Evolutionary conservation across 176 grass and related monocot genomes (phyloP), one percentile per base, ranked within the genome.

Genomic region (Triticum timopheevii): DNA sequence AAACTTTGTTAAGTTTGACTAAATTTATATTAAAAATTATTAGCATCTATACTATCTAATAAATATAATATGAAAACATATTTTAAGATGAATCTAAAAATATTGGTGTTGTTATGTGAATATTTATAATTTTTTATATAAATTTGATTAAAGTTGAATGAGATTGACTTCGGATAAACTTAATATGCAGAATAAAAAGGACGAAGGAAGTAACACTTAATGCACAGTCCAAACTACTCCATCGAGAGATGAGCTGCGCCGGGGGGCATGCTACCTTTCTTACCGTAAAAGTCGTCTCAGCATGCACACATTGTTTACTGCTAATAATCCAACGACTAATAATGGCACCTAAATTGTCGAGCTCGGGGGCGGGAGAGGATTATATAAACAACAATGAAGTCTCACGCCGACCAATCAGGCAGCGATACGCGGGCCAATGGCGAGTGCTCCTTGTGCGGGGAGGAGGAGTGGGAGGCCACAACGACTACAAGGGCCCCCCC

Each of bases 341-440:
- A 86, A 85, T 64, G 69, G 27, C 58, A 17, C 70, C 76, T 65
- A 66, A 52, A 65, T 58, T 42, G 33, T 87, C 45, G 79, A 54
- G 23, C 69, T 38, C 30, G 59, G 6, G 54, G n/a, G 10, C 19
- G 38, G 20, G 63, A 23, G 1, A 62, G 22, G 22, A 23, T 62
- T 22, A 24, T 23, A 23, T 63, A 59, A 59, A 59, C 54, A 54
- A 54, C 7, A 59, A 22, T 3, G 7, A 22, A 59, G 54, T 87
- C 83, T 86, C 66, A n/a, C 20, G 30, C 10, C 6, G 52, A 34
- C 89, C 89, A 90, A 87, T 66, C 19, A 61, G 40, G 73, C 65
- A 87, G 84, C 80, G 84, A 90, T 66, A 66, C 80, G 89, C 65
- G 54, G 80, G 25, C 84, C 80, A 87, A 73, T 83, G 73, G 56